Evolutionary conservation across 345 rosid genomes (phyloP), one percentile per base, ranked within the genome.

Genomic region (Linum trigynum): DNA sequence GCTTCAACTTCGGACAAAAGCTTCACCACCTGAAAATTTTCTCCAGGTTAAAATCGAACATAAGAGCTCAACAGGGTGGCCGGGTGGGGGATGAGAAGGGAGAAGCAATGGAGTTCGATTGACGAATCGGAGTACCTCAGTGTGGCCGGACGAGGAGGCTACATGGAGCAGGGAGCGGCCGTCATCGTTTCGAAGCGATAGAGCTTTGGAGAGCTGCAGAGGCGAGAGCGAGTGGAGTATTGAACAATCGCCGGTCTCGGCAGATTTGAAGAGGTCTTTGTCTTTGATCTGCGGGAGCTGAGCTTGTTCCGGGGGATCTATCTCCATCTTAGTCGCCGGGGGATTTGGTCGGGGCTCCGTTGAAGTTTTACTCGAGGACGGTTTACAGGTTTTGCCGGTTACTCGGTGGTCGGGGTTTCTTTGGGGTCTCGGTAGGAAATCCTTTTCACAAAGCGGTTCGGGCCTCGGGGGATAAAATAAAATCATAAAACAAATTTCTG

Each of bases 141-240:
- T 71, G 50, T 72, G 85, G 23, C 79, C 78, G 32, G 75, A 78
- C 32, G 98, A 84, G 39, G 76, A 79, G 63, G 98, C 82, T 64
- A 89, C 88, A 66, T 89, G 98, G 72, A 92, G 88, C 63, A 92
- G 88, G 71, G 96, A 86, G 70, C 97, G 92, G 57, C 77, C 82
- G 71, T 92, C 97, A 48, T 89, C 97, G 83, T 92, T 84, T 55
- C 78, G 75, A 60, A 87, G 79, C 15, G 72, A 71, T 40, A 92
- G 86, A 11, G 80, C 79, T 43, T 65, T 72, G 7, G 71, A 4
- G 35, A 92, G 87, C 42, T 77, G 84, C 50, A 76, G 74, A 7
- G 50, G 75, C 8, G 96, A 71, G 59, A 89, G 82, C 53, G 88
- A 75, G 66, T 64, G 56, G 78, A 92, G 83, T 10, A 68, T 6